Conservation (phyloP, 495 filamentous ascomycete species). For the Barbatosphaeria neglecta region DNA sequence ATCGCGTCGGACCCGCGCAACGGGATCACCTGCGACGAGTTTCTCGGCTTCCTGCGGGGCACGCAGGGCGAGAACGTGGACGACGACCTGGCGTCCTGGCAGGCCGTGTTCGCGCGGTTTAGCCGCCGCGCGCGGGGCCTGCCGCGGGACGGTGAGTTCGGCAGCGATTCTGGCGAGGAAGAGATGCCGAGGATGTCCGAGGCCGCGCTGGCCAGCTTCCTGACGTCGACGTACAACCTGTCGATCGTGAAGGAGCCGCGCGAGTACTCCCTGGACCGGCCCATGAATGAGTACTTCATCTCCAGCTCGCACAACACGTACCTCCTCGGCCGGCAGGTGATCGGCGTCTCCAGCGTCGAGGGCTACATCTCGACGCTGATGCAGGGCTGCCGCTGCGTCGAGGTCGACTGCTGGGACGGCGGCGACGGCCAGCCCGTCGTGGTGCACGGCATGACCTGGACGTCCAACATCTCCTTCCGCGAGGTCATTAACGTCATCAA, state of each 20-base stretch:
- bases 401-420: conserved; percentile 98
- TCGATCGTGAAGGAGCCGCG: conserved; percentile 45
- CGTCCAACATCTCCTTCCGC: conserved; percentile 70
- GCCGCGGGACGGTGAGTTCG: conserved; percentile 33
- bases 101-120: conserved; percentile 60
- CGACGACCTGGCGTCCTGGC: conserved; percentile 52
- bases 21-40: conserved; percentile 60
- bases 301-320: conserved; percentile 99
- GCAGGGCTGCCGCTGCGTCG: conserved; percentile 83
- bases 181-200: conserved; percentile 53
- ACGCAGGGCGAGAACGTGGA: conserved; percentile 68
- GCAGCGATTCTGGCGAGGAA: conserved; percentile 21
- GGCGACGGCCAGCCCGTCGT: conserved; percentile 75
- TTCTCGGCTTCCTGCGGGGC: conserved; percentile 61
- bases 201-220: conserved; percentile 60
- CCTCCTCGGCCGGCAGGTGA: conserved; percentile 79
- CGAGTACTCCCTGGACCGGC: conserved; percentile 56
- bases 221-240: conserved; percentile 63
- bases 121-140: conserved; percentile 53
- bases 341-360: conserved; percentile 80
- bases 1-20: conserved; percentile 36
- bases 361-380: conserved; percentile 86
- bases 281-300: conserved; percentile 95
- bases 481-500: conserved; percentile 88
- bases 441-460: conserved; percentile 80